Base-by-base conservation (phyloP, 202 grass and related monocot genomes). In the Elaeis oleifera region DNA sequence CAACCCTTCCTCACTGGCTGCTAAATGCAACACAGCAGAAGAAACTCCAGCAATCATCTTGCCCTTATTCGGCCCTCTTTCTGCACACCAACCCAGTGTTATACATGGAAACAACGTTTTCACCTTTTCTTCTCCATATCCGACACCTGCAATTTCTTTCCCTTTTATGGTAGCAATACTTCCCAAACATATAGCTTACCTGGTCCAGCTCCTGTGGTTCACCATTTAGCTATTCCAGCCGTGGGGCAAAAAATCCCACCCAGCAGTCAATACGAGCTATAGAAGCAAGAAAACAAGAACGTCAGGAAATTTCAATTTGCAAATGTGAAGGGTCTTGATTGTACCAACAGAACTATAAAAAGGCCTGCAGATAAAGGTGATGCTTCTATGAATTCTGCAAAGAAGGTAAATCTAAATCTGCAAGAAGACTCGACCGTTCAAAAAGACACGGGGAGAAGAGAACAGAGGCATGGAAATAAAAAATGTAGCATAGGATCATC, bases 101-200 rank as follows among this genome's bases (percentile, higher is more conserved):
- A 32, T 54, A 14, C 51, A 25, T 17, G 18, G 9, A 29, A 20
- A 53, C 51, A 50, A 4, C 20, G 51, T 24, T 22, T 55, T 19
- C 15, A 50, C 51, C 14, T n/a, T 20, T 54, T 23, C 64, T 67
- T 29, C 50, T 31, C 5, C 64, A 21, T 67, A 67, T 55, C 16
- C 23, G 39, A 67, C 2, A 15, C 25, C 23, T 36, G 26, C 29
- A 20, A 23, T 54, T 54, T 55, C 64, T 32, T 54, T 9, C 64
- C 51, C 28, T 54, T 5, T 17, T 5, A 25, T 56, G 53, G 27
- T 16, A 68, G 16, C 28, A 22, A 11, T 14, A 36, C 15, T 55
- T 67, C 64, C 16, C 51, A 67, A 31, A 14, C 50, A 32, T 67
- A 55, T 67, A 51, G 25, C 24, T 67, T 51, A 36, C 54, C 24